phyloP scores from a whole-genome alignment of 1,284 basidiomycete species.

The Ustilago sp. region DNA sequence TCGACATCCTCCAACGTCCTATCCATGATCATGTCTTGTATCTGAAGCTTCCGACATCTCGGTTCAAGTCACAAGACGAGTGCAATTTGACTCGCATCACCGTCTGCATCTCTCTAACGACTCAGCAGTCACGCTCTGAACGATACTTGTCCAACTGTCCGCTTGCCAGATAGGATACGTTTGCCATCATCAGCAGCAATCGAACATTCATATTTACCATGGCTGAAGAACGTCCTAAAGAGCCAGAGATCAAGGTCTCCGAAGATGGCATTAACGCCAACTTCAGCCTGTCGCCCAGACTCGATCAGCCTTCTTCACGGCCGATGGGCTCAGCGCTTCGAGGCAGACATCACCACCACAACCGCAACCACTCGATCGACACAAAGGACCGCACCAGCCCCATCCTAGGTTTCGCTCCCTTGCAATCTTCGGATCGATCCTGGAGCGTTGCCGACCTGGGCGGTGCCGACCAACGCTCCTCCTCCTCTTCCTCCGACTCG shows the following conservation, averaged over 20 bases:
- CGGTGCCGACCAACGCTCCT: constrained; percentile 13
- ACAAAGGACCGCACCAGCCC: constrained; percentile 55
- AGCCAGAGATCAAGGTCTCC: constrained; percentile 46
- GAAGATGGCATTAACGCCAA: constrained; percentile 49
- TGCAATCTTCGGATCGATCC: constrained; percentile 33
- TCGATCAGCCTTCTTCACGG: constrained; percentile 36
- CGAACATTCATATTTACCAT: constrained; percentile 11
- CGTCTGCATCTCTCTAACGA: background rate
- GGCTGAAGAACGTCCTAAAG: constrained; percentile 36
- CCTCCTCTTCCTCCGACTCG: constrained; percentile 6
- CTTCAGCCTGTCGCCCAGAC: constrained; percentile 43
- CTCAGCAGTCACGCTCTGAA: background rate
- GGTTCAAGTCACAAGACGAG: background rate
- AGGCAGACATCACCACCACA: constrained; percentile 41
- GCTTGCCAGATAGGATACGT: background rate
- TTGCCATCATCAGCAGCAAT: background rate
- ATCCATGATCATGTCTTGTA: constrained; percentile 16
- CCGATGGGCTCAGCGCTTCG: constrained; percentile 25
- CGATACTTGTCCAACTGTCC: background rate
- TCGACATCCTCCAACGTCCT: background rate
- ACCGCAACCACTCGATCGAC: constrained; percentile 52
- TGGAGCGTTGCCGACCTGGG: constrained; percentile 33
- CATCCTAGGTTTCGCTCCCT: constrained; percentile 48
- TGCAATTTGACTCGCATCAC: background rate
- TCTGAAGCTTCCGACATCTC: constrained; percentile 1